Base-by-base conservation (phyloP, 2,329 filamentous ascomycete species). In the Drechslerella coelobrocha region DNA sequence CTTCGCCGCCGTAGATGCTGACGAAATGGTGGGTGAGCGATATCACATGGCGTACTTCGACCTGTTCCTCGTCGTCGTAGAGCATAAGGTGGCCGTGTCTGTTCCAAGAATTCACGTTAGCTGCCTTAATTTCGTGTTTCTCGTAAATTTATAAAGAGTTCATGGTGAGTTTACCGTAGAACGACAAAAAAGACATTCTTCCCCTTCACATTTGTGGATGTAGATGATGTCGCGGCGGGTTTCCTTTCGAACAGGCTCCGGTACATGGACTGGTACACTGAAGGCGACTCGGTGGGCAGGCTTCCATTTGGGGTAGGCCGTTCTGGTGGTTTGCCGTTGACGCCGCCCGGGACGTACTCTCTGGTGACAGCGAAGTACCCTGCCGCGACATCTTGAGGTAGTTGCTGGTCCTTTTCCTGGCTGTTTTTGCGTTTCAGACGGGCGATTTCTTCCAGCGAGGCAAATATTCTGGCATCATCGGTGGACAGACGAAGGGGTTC, bases 61-160 rank as follows among this genome's bases (percentile, higher is more conserved):
- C 84, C 79, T 97, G 92, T 75, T 96, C 91, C 57, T 91, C 88
- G 77, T 97, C 92, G 78, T 99, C 94, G 79, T 97, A 99, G 8
- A 99, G 86, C 91, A 99, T 97, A 54, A 99, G 81, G 78, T 97
- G 92, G 37, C 93, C 92, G 79, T 97, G 92, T 77, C 92, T 92
- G 71, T 51, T 60, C 45, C 52, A 43, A 12, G 31, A 8, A 2
- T 31, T 47, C n/a, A 5, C 24, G 62, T 62, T 47, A 59, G 48
- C 59, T 68, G 39, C 12, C 72, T 52, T 26, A 26, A 53, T 60
- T 23, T 17, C 47, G 12, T 10, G 41, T 54, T 24, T 37, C 37
- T 48, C 12, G 10, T 14, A 56, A 57, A 29, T 54, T 8, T 2
- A 39, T 8, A 21, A n/a, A 12, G 37, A 53, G 19, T 24, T 4